Conservation (phyloP, 2,329 filamentous ascomycete species). For the Exophiala sp. region DNA sequence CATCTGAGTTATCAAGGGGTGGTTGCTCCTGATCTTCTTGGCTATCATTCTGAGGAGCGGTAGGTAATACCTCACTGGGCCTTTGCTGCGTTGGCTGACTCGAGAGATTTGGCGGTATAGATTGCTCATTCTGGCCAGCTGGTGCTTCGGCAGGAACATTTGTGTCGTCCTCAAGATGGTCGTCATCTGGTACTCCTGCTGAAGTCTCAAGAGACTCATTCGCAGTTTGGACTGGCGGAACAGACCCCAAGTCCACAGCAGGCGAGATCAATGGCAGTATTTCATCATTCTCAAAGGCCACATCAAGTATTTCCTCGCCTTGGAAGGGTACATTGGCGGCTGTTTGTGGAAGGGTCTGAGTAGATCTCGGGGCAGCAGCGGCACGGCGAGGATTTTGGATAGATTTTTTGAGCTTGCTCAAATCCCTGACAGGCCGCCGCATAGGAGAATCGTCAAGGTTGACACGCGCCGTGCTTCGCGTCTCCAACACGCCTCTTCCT, state of each 20-base stretch:
- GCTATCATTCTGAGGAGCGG: no score
- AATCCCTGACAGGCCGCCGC: constrained; percentile 3
- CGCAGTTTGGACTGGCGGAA: not conserved
- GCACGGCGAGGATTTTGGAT: not conserved
- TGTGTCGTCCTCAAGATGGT: no score
- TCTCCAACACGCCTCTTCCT: constrained; percentile 13
- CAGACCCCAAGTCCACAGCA: not conserved
- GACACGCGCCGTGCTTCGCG: constrained; percentile 14
- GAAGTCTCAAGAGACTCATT: not conserved
- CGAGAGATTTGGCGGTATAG: no score
- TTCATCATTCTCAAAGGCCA: not conserved
- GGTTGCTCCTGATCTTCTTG: no score
- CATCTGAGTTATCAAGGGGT: no score
- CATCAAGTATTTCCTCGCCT: constrained; percentile 7
- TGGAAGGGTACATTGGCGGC: not conserved
- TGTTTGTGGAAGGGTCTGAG: not conserved
- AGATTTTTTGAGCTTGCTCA: constrained; percentile 1
- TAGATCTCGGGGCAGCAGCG: not conserved
- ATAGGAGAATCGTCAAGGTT: constrained; percentile 23
- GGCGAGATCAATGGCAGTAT: not conserved
- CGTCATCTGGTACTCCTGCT: no score
- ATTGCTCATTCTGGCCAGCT: no score
- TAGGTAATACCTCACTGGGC: no score
- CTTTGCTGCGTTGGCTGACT: no score
- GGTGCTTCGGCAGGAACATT: no score